Base-by-base conservation (phyloP, 768 basidiomycete genomes). In the Russula vinacea region DNA sequence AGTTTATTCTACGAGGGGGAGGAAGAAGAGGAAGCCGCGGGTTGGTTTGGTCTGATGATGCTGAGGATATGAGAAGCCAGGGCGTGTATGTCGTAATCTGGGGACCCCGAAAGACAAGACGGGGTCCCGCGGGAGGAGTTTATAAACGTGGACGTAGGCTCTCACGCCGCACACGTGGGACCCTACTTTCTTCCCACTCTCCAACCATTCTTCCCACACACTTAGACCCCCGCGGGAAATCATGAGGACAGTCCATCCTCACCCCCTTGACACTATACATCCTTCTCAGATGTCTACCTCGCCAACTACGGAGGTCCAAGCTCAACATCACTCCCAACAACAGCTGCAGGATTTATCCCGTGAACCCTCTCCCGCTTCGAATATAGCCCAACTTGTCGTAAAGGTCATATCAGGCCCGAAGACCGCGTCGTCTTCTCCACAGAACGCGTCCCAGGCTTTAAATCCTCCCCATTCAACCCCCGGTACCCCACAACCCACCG, bases 151-250 rank as follows among this genome's bases (percentile, higher is more conserved):
- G 71, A 60, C 64, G 64, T 61, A 61, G 32, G 60, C 68, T 70
- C 69, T 67, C 65, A 70, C 65, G 65, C 64, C 58, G 50, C 51
- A 67, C 69, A 72, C 74, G 71, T 73, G 73, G 71, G 73, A 67
- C 67, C 56, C 26, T 39, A 60, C 69, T 65, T 79, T 80, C 78
- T 79, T 79, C 78, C 79, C 78, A 80, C 78, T 73, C 74, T 70
- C 73, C 72, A 72, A 71, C 75, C 76, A 71, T 72, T 72, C 73
- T 80, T 80, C 79, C 78, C 78, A 80, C 78, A 80, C 77, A 75
- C 65, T 51, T 60, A 49, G 72, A 74, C 73, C 71, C 72, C 60
- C 73, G 71, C 77, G 74, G 76, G 78, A 74, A 77, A 76, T 66
- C 72, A 77, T 77, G 76, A 77, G 76, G 77, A 77, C 76, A 0